These are phyloP conservation scores for Cutaneotrichosporon daszewskae DNA, from an alignment of 1,284 basidiomycete species.

Conservation along the genomic window DNA sequence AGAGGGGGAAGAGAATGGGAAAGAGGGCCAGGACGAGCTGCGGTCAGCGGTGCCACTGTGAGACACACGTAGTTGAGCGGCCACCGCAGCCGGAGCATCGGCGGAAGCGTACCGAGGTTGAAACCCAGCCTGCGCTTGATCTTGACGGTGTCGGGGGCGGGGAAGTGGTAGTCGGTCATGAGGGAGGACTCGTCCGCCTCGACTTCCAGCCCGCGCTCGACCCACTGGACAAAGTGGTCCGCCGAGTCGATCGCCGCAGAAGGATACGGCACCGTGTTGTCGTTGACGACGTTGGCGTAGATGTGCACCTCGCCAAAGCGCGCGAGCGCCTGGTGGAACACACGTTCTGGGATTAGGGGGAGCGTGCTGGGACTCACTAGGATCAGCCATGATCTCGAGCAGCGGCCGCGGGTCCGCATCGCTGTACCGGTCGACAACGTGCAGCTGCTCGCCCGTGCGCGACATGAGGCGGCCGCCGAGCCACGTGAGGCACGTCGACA, in stretches of 20 bases:
- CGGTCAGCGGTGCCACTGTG: no score
- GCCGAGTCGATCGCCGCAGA: slow-evolving; percentile 65
- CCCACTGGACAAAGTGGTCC: slow-evolving; percentile 63
- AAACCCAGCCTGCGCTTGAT: slow-evolving; percentile 13
- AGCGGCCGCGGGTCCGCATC: slow-evolving; percentile 60
- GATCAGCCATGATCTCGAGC: slow-evolving; percentile 78
- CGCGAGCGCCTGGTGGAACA: slow-evolving; percentile 70
- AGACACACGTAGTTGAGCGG: slow-evolving; percentile 62
- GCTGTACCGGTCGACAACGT: slow-evolving; percentile 67
- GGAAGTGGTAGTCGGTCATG: slow-evolving; percentile 13
- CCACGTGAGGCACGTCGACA: slow-evolving; percentile 56
- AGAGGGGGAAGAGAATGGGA: slow-evolving; percentile 51
- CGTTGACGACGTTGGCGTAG: slow-evolving; percentile 78
- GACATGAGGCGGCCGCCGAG: slow-evolving; percentile 72
- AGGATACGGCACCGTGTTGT: slow-evolving; percentile 73
- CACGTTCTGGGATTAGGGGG: slow-evolving; percentile 52
- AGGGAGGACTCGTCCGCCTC: slow-evolving; percentile 45
- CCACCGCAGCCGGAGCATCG: slow-evolving; percentile 59
- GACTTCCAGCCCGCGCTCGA: slow-evolving; percentile 59
- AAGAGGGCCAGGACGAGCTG: slow-evolving; percentile 61
- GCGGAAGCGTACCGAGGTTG: slow-evolving; percentile 53
- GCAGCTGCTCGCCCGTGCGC: slow-evolving; percentile 77
- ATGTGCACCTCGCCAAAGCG: slow-evolving; percentile 66
- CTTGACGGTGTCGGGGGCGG: slow-evolving; percentile 3
- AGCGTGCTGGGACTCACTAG: slow-evolving; percentile 52